Conservation (phyloP, 345 rosid genomes). For the Viola odorata region DNA sequence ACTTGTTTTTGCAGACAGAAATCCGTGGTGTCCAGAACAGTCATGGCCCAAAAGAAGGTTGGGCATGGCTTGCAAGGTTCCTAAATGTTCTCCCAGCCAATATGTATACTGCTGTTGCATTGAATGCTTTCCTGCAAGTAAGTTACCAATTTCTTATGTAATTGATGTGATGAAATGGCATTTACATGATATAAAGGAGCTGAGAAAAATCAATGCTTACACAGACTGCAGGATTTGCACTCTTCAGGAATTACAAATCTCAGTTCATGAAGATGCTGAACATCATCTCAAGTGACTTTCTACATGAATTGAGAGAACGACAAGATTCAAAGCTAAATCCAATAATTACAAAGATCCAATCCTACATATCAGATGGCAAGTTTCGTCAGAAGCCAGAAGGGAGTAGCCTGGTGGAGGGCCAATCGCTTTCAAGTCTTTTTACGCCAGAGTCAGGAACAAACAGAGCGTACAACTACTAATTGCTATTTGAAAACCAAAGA, state of each 20-base stretch:
- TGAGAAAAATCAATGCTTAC: conserved; percentile 1
- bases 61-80: conserved; percentile 85
- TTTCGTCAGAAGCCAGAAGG: conserved; percentile 70
- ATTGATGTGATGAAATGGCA: background rate
- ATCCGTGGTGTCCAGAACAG: conserved; percentile 37
- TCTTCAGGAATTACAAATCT: conserved; percentile 50
- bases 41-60: conserved; percentile 74
- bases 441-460: no score
- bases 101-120: conserved; percentile 61
- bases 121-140: conserved; percentile 69
- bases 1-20: conserved; percentile 54
- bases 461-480: no score
- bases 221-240: conserved; percentile 78
- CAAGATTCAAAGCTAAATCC: conserved; percentile 40
- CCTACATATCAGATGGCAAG: conserved; percentile 52
- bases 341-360: conserved; percentile 39
- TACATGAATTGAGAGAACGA: conserved; percentile 42
- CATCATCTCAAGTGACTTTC: conserved; percentile 47
- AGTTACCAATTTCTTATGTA: conserved; percentile 14
- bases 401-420: conserved; percentile 31
- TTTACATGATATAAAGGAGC: background rate
- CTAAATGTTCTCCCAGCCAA: conserved; percentile 60
- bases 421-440: no score
- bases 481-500: no score
- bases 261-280: conserved; percentile 65